phyloP scores from a whole-genome alignment of 805 yeast genomes.

The Kodamaea hsintzibuensis region DNA sequence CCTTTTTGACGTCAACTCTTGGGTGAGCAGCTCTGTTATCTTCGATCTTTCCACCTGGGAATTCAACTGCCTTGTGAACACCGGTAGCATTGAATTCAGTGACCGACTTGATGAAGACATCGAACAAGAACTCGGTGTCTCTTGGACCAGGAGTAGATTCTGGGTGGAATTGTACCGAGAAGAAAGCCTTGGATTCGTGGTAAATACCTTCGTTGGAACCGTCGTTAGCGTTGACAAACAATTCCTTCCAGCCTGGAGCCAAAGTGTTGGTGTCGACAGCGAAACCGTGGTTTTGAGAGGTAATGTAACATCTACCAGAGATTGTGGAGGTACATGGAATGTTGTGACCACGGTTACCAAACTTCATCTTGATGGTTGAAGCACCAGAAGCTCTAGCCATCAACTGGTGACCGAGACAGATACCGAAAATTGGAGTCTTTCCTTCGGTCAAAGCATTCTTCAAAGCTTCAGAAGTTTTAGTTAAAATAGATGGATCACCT shows the following conservation, averaged over 20 bases:
- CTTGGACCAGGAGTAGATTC: slow-evolving; percentile 99
- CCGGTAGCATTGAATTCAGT: slow-evolving; percentile 61
- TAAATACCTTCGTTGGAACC: slow-evolving; percentile 98
- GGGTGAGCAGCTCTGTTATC: slow-evolving; percentile 80
- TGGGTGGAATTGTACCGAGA: slow-evolving; percentile 99
- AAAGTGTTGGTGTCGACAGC: slow-evolving; percentile 88
- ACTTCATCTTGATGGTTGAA: slow-evolving; percentile 84
- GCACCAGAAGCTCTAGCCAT: slow-evolving; percentile 96
- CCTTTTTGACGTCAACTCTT: slow-evolving; percentile 82
- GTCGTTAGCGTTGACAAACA: slow-evolving; percentile 94
- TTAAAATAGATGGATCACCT: slow-evolving; percentile 94
- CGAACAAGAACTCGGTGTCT: slow-evolving; percentile 96
- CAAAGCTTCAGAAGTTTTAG: slow-evolving; percentile 63
- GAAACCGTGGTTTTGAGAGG: slow-evolving; percentile 98
- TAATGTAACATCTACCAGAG: slow-evolving; percentile 95
- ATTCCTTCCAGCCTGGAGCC: slow-evolving; percentile 82
- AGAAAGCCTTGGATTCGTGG: slow-evolving; percentile 81
- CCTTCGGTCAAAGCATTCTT: slow-evolving; percentile 57
- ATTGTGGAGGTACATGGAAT: slow-evolving; percentile 90
- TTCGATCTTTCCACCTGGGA: slow-evolving; percentile 84
- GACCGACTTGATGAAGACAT: slow-evolving; percentile 85
- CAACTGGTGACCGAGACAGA: slow-evolving; percentile 97
- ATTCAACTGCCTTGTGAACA: slow-evolving; percentile 66
- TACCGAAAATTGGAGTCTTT: slow-evolving; percentile 92
- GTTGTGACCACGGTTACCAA: slow-evolving; percentile 99